Conservation (phyloP, 1,139 yeast genomes). For the Blastobotrys persicus region DNA sequence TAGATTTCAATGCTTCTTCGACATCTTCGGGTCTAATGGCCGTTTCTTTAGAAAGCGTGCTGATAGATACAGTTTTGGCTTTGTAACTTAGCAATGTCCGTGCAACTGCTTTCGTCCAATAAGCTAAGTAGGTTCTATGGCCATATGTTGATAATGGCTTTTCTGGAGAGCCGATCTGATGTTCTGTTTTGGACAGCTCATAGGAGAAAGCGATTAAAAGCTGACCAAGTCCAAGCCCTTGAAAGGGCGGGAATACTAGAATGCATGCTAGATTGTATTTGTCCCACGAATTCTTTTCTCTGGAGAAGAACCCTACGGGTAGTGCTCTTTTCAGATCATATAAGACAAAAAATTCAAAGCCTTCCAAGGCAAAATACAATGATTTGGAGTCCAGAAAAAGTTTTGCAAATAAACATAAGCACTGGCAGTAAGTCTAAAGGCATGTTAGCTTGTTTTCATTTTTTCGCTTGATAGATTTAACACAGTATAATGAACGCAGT, state of each 20-base stretch:
- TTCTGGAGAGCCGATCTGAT: conserved; percentile 79
- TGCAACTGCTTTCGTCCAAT: conserved; percentile 64
- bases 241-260: conserved; percentile 89
- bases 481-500: too few relatives aligned
- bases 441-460: not conserved
- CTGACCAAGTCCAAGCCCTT: conserved; percentile 72
- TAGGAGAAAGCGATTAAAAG: conserved; percentile 81
- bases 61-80: conserved; percentile 34
- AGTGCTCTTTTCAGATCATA: conserved; percentile 20
- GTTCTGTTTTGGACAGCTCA: conserved; percentile 58
- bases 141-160: conserved; percentile 87
- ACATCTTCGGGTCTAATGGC: conserved; percentile 74
- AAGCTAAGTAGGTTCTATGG: conserved; percentile 63
- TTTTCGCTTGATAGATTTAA: too few relatives aligned
- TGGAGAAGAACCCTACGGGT: conserved; percentile 83
- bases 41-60: conserved; percentile 54
- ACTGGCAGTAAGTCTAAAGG: conserved; percentile 56
- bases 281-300: conserved; percentile 81
- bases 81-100: conserved; percentile 37
- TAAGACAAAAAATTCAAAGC: conserved; percentile 74
- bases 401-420: conserved; percentile 79
- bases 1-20: conserved; percentile 57
- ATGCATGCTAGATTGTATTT: conserved; percentile 87
- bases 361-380: conserved; percentile 73
- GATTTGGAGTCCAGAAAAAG: conserved; percentile 90